Evolutionary conservation across 106 monocot genomes (phyloP), one percentile per base, ranked within the genome.

Genomic region (Xerophyta viscosa): DNA sequence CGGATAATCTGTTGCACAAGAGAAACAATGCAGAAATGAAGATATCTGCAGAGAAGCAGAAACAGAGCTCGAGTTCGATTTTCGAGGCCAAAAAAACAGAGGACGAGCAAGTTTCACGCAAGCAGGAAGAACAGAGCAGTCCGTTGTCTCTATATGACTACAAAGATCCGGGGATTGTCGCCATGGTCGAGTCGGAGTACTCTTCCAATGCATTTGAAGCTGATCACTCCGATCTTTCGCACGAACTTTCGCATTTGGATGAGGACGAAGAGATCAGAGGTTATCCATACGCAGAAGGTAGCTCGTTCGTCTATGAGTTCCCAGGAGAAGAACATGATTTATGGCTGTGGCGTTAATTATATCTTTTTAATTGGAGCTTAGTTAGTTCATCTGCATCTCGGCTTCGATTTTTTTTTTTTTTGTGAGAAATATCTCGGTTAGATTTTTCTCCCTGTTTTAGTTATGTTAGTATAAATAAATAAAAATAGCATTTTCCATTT

Each of bases 161-260:
- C 10, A 10, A 39, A n/a, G n/a, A n/a, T n/a, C n/a, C n/a, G n/a
- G n/a, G n/a, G n/a, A n/a, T n/a, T n/a, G n/a, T 20, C 20, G 18
- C 13, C 8, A 19, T 20, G 46, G 20, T 20, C 18, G 46, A 46
- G 46, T 20, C n/a, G 13, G 46, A 46, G 8, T 46, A 39, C 46
- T 46, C n/a, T 46, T 17, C 20, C 13, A 46, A 19, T 19, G 46
- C 46, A 17, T 46, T 46, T 46, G 46, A 46, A 46, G 19, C 46
- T 46, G 46, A 19, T 46, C 46, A 46, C 46, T 46, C 19, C 6
- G 46, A 46, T 46, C 46, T 46, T 14, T 19, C 46, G 15, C 46
- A 46, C 6, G 46, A 46, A 18, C 46, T 46, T 14, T 19, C 46
- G 15, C 46, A 46, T 19, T 46, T 46, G 20, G 46, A 46, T 7